A percentile compares a stretch with the other conserved stretches of the same genome.
phyloP scores from a whole-genome alignment of 768 basidiomycete species.

The Boletus rufocinnamomeus region DNA sequence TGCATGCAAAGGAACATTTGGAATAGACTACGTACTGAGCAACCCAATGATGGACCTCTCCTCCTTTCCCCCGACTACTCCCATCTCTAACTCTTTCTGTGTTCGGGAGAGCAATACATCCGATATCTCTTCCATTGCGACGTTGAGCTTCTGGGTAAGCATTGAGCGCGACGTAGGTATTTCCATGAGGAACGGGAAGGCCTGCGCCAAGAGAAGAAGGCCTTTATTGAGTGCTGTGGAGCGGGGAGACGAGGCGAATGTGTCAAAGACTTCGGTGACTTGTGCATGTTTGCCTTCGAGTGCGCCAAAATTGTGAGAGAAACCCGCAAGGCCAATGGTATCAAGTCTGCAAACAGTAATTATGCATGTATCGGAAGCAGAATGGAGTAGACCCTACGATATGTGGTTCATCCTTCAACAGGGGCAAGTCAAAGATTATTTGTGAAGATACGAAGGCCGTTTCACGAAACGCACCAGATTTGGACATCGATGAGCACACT shows the following conservation, averaged over 20 bases:
- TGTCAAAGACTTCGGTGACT: slow-evolving; percentile 44
- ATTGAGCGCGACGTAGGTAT: slow-evolving; percentile 39
- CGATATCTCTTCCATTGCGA: slow-evolving; percentile 42
- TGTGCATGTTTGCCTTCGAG: slow-evolving; percentile 49
- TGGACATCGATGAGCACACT: slow-evolving; percentile 39
- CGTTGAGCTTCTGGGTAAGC: slow-evolving; percentile 32
- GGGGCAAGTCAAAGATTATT: background rate
- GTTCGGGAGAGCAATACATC: slow-evolving; percentile 40
- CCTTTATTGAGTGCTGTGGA: slow-evolving; percentile 28
- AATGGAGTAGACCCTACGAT: background rate
- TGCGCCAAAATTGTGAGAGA: slow-evolving; percentile 49
- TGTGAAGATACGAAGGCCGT: too few species aligned
- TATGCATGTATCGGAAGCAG: background rate
- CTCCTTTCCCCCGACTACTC: slow-evolving; percentile 20
- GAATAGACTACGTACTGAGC: slow-evolving; percentile 16
- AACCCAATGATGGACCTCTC: slow-evolving; percentile 30
- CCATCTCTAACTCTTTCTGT: slow-evolving; percentile 33
- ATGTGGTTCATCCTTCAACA: background rate
- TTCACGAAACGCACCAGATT: slow-evolving; percentile 26
- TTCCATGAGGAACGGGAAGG: slow-evolving; percentile 37
- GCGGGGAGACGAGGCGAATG: slow-evolving; percentile 27
- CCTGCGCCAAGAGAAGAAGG: slow-evolving; percentile 38
- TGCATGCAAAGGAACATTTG: slow-evolving; percentile 16
- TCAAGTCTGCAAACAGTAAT: background rate
- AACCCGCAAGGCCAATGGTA: background rate